These are phyloP conservation scores for Alternaria sp. DNA, from an alignment of 2,329 filamentous ascomycete genomes.

Conservation along the genomic window DNA sequence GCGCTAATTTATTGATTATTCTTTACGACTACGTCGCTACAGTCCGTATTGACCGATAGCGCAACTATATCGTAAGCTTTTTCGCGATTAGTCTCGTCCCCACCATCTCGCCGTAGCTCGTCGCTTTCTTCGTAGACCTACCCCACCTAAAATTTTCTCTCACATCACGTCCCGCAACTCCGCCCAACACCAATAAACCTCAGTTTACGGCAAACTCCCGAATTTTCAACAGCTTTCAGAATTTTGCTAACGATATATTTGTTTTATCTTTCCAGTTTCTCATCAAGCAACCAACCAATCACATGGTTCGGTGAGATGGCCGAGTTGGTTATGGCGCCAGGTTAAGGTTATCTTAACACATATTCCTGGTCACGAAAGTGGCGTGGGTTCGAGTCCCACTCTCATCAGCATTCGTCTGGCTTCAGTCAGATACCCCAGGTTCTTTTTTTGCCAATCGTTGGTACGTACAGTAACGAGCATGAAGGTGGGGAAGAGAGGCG, in stretches of 20 bases:
- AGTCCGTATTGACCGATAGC: no score
- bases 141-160: background rate
- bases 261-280: no score
- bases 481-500: background rate
- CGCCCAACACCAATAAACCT: no score
- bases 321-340: background rate
- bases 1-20: no score
- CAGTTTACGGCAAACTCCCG: background rate
- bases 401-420: constrained; percentile 50
- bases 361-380: constrained; percentile 52
- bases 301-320: background rate
- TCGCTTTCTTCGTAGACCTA: background rate
- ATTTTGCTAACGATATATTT: no score
- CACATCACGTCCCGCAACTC: background rate
- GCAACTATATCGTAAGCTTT: no score
- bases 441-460: background rate
- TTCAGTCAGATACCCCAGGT: background rate
- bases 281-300: background rate
- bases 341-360: background rate
- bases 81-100: no score
- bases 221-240: background rate
- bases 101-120: background rate
- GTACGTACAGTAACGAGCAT: background rate
- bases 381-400: constrained; percentile 54
- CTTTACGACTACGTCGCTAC: no score